Base-by-base conservation (phyloP, 2,329 filamentous ascomycete genomes). In the Fusarium pseudograminearum region DNA sequence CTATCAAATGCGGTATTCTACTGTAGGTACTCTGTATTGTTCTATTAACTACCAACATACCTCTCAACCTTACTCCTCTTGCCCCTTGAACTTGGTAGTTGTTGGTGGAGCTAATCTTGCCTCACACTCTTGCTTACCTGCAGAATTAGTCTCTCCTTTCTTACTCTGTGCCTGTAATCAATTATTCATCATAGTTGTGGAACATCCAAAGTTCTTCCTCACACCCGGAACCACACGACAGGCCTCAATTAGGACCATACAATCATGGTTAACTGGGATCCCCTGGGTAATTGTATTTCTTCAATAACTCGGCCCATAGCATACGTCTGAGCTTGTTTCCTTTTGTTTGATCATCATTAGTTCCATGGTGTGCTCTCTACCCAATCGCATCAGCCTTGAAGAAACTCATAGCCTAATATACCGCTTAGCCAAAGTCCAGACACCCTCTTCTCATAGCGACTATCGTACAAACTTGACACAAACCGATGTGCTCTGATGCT, bases 391-490 rank as follows among this genome's bases (percentile, higher is more conserved):
- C 20, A 14, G 14, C 3, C 36, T 14, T 22, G 36, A 40, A 40
- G 36, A 40, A 38, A 40, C n/a, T 20, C n/a, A 40, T 40, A 40
- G 36, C 36, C 36, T 40, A 40, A 14, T 22, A 15, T 40, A 20
- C 36, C 12, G 12, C n/a, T 20, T 14, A 20, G n/a, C 36, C 20
- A 20, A 22, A 40, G 18, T 26, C 33, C 20, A 36, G 33, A 40
- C 47, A 28, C 47, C 47, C 33, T 38, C 33, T 51, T 51, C 31
- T 36, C 31, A 18, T 16, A 18, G 22, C 5, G 24, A 51, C 33
- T 51, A 14, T 34, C 42, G 53, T 40, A n/a, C 46, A 65, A 47
- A 46, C 40, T 65, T 51, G 60, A 59, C 45, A 65, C 61, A 65
- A 65, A 36, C 44, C 50, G 45, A 18, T 65, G 45, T 65, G n/a